Evolutionary conservation across 805 yeast species (phyloP).

Genomic region (Candida ipomoeae): DNA sequence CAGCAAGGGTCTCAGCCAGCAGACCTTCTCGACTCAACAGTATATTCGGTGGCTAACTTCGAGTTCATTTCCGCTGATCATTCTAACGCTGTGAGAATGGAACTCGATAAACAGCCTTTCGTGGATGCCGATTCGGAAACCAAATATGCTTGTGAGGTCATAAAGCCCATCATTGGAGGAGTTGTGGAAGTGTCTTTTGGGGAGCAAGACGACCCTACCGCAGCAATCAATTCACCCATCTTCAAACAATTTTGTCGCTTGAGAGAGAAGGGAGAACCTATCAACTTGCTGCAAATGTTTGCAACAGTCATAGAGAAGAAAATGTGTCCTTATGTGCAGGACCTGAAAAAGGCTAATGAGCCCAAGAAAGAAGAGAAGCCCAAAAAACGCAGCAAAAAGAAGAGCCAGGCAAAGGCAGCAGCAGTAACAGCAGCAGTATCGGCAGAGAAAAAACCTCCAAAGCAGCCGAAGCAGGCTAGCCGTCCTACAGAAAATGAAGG

Average conservation of each 20-base stretch:
- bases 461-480: neutral
- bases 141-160: conserved; percentile 17
- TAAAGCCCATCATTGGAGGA: conserved; percentile 15
- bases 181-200: conserved; percentile 13
- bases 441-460: conserved; percentile 1
- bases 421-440: neutral
- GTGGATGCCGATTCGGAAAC: conserved; percentile 23
- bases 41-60: conserved; percentile 18
- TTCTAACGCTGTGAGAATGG: conserved; percentile 10
- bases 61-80: conserved; percentile 9
- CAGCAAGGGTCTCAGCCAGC: conserved; percentile 17
- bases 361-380: conserved; percentile 6
- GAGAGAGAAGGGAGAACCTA: neutral
- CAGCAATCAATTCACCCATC: neutral
- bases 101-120: conserved; percentile 21
- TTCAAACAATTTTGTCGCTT: neutral
- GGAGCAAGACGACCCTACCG: neutral
- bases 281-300: neutral
- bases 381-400: conserved; percentile 4
- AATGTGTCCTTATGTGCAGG: neutral
- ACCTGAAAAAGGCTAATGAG: neutral
- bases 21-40: conserved; percentile 19
- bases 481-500: neutral
- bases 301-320: neutral
- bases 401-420: neutral